phyloP scores from a whole-genome alignment of 108 stramenopile genomes.

The Discostella pseudostelligera region DNA sequence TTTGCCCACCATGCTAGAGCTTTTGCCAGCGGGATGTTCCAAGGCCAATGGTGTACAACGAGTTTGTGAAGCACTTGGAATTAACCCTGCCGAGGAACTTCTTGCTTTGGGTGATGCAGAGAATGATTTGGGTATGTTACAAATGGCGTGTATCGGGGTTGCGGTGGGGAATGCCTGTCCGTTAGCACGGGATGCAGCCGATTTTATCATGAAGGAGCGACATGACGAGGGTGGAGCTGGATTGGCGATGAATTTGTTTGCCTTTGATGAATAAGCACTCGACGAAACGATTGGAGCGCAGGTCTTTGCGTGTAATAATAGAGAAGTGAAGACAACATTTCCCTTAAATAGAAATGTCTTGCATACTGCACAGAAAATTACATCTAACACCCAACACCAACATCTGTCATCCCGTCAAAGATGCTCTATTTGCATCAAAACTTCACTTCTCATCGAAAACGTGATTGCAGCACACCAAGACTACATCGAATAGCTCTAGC shows the following conservation, averaged over 20 bases:
- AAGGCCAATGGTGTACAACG: slow-evolving; percentile 86
- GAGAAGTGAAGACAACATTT: no score
- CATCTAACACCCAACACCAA: neutral
- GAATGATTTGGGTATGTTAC: slow-evolving; percentile 88
- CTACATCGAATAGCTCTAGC: slow-evolving; percentile 45
- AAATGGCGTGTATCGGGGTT: slow-evolving; percentile 76
- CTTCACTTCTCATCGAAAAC: slow-evolving; percentile 10
- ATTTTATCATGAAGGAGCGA: slow-evolving; percentile 73
- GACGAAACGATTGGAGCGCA: slow-evolving; percentile 9
- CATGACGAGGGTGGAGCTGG: slow-evolving; percentile 91
- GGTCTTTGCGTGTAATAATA: no score
- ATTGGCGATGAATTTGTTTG: slow-evolving; percentile 78
- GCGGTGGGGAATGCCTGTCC: slow-evolving; percentile 86
- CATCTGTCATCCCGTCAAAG: no score
- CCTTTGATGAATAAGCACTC: slow-evolving; percentile 19
- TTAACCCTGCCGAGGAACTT: slow-evolving; percentile 63
- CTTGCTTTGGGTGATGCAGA: slow-evolving; percentile 92
- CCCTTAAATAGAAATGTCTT: no score
- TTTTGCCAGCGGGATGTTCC: slow-evolving; percentile 83
- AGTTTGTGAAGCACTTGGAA: slow-evolving; percentile 70
- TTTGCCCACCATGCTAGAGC: slow-evolving; percentile 89
- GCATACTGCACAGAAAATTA: neutral
- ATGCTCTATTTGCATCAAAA: no score
- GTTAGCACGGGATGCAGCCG: slow-evolving; percentile 69
- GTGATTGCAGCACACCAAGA: slow-evolving; percentile 38